Percentiles rank a stretch among this genome's conserved stretches.
Conservation (phyloP, 2,329 filamentous ascomycete species). For the Cadophora sp. region DNA sequence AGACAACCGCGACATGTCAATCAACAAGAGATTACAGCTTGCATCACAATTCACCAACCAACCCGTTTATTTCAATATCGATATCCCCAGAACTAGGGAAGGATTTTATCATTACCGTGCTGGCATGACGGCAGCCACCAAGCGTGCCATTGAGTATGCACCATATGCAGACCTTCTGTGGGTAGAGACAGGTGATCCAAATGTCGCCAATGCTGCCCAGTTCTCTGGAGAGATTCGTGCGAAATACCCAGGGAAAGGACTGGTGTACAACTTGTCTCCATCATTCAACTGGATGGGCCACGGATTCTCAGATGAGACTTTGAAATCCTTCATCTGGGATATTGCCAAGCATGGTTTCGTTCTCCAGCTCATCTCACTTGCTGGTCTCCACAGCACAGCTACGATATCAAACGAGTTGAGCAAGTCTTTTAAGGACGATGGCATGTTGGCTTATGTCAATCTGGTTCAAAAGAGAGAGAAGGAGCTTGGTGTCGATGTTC, state of each 20-base stretch:
- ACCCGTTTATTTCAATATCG: conserved; percentile 85
- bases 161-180: conserved; percentile 95
- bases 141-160: conserved; percentile 89
- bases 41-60: conserved; percentile 71
- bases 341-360: conserved; percentile 86
- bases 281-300: conserved; percentile 99
- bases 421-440: conserved; percentile 82
- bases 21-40: conserved; percentile 77
- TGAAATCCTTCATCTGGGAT: conserved; percentile 96
- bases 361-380: conserved; percentile 70
- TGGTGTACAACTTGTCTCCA: conserved; percentile 96
- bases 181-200: conserved; percentile 94
- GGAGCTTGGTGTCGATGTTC: conserved; percentile 61
- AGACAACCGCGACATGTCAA: conserved; percentile 74
- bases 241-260: conserved; percentile 77
- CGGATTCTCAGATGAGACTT: conserved; percentile 81
- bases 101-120: conserved; percentile 91
- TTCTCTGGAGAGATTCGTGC: conserved; percentile 80
- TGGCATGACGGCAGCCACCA: conserved; percentile 85
- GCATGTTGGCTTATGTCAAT: conserved; percentile 98
- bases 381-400: conserved; percentile 70
- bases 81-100: conserved; percentile 90
- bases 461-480: conserved; percentile 89
- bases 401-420: conserved; percentile 76
- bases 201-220: conserved; percentile 74